Base-by-base conservation (phyloP, 2,329 filamentous ascomycete genomes). In the Phialophora tarda region DNA sequence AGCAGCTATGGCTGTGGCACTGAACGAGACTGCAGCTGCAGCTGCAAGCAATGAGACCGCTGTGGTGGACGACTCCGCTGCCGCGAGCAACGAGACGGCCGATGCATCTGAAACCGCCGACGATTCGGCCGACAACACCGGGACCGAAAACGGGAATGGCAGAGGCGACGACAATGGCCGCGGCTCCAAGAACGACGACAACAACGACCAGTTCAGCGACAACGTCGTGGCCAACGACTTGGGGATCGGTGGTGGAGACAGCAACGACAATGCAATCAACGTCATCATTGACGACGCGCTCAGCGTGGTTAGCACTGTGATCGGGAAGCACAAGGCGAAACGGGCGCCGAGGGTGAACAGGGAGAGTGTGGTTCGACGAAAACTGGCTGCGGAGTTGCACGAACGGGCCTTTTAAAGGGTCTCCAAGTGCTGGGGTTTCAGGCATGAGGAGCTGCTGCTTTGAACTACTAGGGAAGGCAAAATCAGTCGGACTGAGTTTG, bases 281-380 rank as follows among this genome's bases (percentile, higher is more conserved):
- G 30, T 32, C 28, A 59, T 66, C 17, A 30, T 68, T 50, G 53
- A 32, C 48, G 60, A 64, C 32, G 63, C 53, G 3, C 30, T 60
- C 11, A 38, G 38, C n/a, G 21, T 64, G 24, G 28, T 64, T 41
- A 54, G 53, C 17, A 54, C 60, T 50, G 28, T 65, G 17, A 14
- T 66, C 8, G 47, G 34, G 28, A 65, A 57, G 44, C 54, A 64
- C 38, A 64, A 55, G n/a, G 14, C 44, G 10, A 64, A 59, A 47
- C 62, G 62, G n/a, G 58, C 51, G 8, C 34, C 38, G 2, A 59
- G 24, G 28, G 54, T 50, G 11, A 24, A 44, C 8, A 26, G 41
- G 6, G 50, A 65, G 1, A 61, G 14, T 28, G 57, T 58, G 41
- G 63, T 65, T 7, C 57, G 63, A 10, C 34, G 53, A 50, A 53